These are phyloP conservation scores for Botryotinia calthae DNA, from an alignment of 2,329 filamentous ascomycete species.

Conservation along the genomic window DNA sequence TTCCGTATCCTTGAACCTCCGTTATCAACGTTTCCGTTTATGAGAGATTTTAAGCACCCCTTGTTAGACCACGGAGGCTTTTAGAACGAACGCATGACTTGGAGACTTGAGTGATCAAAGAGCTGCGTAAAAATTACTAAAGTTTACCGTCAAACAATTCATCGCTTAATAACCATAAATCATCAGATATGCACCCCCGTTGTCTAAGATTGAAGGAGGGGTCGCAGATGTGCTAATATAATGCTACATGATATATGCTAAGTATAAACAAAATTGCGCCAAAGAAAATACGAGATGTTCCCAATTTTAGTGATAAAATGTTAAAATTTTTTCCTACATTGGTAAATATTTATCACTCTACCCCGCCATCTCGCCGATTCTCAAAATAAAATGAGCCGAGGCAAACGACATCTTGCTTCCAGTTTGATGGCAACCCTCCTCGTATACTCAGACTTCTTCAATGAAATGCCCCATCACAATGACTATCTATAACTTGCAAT, in stretches of 20 bases:
- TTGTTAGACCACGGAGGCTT: neutral
- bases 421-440: neutral
- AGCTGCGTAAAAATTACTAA: neutral
- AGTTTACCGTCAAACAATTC: neutral
- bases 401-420: neutral
- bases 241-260: neutral
- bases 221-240: neutral
- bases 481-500: neutral
- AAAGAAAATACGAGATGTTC: neutral
- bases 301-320: neutral
- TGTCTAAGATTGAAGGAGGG: neutral
- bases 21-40: neutral
- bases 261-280: neutral
- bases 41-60: neutral
- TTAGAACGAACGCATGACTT: neutral
- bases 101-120: neutral
- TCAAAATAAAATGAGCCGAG: neutral
- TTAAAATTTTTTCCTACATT: neutral
- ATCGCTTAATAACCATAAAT: neutral
- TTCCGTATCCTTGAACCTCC: neutral
- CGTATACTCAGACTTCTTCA: no score
- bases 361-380: no score
- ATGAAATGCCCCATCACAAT: no score
- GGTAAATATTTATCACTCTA: neutral
- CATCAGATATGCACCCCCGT: neutral